Evolutionary conservation across 352 stramenopile genomes (phyloP).

Genomic region (Phytophthora chlamydospora): DNA sequence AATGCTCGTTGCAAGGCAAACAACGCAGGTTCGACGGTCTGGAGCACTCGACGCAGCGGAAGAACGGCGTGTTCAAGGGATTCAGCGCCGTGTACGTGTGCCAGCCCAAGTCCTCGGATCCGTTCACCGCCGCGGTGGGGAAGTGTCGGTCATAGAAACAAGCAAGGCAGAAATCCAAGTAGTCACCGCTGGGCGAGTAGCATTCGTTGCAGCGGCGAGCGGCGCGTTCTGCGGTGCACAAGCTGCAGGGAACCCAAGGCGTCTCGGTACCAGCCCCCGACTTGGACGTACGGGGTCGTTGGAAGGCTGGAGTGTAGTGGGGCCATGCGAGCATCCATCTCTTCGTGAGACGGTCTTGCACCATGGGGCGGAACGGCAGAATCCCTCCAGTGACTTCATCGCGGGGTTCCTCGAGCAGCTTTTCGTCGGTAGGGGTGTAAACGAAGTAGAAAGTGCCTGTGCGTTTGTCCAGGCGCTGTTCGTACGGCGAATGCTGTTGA

Average conservation of each 20-base stretch:
- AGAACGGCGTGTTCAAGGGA: constrained; percentile 34
- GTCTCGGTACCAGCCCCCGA: constrained; percentile 9
- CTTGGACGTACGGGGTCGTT: constrained; percentile 17
- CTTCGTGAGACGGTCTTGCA: constrained; percentile 75
- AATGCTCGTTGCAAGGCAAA: constrained; percentile 79
- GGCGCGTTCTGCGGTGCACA: constrained; percentile 65
- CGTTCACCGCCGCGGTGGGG: constrained; percentile 25
- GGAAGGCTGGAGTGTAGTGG: constrained; percentile 38
- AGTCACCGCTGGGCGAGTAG: constrained; percentile 61
- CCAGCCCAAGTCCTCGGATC: constrained; percentile 40
- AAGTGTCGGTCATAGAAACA: constrained; percentile 76
- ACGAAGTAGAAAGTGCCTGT: constrained; percentile 68
- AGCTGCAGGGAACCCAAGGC: constrained; percentile 46
- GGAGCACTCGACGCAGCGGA: constrained; percentile 80
- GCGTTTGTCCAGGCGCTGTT: constrained; percentile 64
- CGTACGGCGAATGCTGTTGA: constrained; percentile 73
- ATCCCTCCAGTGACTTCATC: constrained; percentile 53
- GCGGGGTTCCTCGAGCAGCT: constrained; percentile 60
- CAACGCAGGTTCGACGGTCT: constrained; percentile 65
- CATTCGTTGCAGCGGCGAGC: constrained; percentile 76
- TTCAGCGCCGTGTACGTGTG: constrained; percentile 71
- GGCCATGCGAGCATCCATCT: constrained; percentile 79
- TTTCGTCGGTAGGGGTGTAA: constrained; percentile 71
- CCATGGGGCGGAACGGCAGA: constrained; percentile 68
- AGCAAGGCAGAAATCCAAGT: constrained; percentile 73